These are phyloP conservation scores for Tricholoma sp. DNA, from an alignment of 768 basidiomycete species.

Conservation along the genomic window DNA sequence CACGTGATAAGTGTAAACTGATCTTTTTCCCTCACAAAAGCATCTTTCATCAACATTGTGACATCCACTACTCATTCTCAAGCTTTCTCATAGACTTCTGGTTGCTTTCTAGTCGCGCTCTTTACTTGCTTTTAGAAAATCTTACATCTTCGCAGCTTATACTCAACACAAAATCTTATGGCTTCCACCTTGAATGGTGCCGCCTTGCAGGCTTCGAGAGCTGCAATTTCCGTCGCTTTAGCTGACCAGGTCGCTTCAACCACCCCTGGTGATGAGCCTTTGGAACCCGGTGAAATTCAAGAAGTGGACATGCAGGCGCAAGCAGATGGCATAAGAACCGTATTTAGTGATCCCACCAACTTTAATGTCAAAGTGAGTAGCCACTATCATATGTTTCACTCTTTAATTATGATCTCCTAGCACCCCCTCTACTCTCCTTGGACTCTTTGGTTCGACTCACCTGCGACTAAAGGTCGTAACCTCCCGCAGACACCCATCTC, in stretches of 20 bases:
- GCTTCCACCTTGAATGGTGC: conserved; percentile 54
- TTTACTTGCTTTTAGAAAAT: conserved; percentile 4
- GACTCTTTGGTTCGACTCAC: conserved; percentile 99
- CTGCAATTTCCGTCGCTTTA: conserved; percentile 71
- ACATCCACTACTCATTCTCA: neutral
- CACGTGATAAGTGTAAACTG: neutral
- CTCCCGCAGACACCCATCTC: conserved; percentile 79
- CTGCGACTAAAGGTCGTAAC: conserved; percentile 84
- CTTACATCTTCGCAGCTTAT: neutral
- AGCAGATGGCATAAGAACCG: conserved; percentile 81
- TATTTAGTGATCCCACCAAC: conserved; percentile 87
- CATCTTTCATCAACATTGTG: conserved; percentile 9
- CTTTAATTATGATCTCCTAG: conserved; percentile 32
- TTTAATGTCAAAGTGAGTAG: conserved; percentile 90
- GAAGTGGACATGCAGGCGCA: conserved; percentile 83
- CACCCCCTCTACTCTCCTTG: conserved; percentile 92
- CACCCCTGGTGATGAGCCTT: conserved; percentile 31
- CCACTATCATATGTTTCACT: conserved; percentile 1
- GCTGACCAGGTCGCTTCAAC: conserved; percentile 39
- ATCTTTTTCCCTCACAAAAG: neutral
- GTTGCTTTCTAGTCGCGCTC: neutral
- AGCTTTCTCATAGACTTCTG: neutral
- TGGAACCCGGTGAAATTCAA: conserved; percentile 82
- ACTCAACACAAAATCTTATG: conserved; percentile 21
- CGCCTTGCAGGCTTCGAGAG: conserved; percentile 75